A percentile compares a stretch with the other conserved stretches of the same genome.
Conservation (phyloP, 1,284 basidiomycete species). For the Melampsora medusae region DNA sequence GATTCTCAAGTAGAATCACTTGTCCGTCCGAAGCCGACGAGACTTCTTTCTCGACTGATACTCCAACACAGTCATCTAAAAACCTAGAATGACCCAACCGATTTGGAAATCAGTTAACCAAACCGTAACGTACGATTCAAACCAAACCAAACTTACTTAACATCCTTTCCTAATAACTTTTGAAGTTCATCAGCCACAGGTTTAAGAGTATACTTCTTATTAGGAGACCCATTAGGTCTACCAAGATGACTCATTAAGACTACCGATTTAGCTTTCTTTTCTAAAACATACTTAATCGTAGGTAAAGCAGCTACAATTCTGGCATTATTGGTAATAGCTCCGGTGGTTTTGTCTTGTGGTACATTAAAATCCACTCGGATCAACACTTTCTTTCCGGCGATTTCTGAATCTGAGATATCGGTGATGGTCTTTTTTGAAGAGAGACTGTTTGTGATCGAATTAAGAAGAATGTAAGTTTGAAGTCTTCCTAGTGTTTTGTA, state of each 20-base stretch:
- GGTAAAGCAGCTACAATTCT: constrained; percentile 95
- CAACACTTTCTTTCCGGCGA: constrained; percentile 86
- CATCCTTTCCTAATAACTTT: constrained; percentile 39
- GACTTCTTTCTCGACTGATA: constrained; percentile 74
- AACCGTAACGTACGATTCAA: not conserved
- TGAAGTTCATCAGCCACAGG: constrained; percentile 65
- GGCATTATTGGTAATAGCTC: constrained; percentile 94
- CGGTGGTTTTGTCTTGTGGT: constrained; percentile 73
- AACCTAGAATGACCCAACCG: constrained; percentile 68
- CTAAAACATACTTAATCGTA: constrained; percentile 90
- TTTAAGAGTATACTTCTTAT: constrained; percentile 85
- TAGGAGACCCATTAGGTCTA: constrained; percentile 88
- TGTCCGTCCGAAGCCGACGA: constrained; percentile 70
- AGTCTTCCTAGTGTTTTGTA: not conserved
- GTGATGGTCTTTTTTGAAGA: constrained; percentile 49
- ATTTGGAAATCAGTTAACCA: not conserved
- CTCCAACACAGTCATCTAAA: constrained; percentile 80
- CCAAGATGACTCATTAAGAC: constrained; percentile 98
- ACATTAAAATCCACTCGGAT: constrained; percentile 98
- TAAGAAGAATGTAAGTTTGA: not conserved
- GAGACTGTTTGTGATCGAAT: not conserved
- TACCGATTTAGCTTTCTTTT: constrained; percentile 78
- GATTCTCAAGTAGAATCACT: constrained; percentile 91
- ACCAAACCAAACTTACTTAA: constrained; percentile 7
- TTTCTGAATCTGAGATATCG: constrained; percentile 79